Evolutionary conservation across 352 stramenopile species (phyloP).

Genomic region (Phytophthora macrochlamydospora): DNA sequence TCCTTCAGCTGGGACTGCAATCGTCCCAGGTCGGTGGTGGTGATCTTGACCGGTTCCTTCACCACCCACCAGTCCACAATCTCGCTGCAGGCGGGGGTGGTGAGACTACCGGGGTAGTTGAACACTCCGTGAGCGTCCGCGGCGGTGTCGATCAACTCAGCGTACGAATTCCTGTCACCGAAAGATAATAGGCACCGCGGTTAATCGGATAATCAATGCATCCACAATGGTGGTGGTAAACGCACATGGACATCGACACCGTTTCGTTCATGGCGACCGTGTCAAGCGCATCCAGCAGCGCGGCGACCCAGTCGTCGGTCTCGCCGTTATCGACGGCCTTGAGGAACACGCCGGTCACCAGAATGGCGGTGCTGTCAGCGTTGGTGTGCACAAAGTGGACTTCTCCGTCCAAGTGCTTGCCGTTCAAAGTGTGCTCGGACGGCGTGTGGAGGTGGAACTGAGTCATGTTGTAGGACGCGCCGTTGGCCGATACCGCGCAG

Average conservation of each 20-base stretch:
- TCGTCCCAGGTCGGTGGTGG: slow-evolving; percentile 24
- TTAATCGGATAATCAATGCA: neutral
- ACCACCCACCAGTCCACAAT: slow-evolving; percentile 48
- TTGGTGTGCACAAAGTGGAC: slow-evolving; percentile 52
- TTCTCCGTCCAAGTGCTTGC: slow-evolving; percentile 38
- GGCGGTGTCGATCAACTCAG: slow-evolving; percentile 47
- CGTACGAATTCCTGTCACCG: slow-evolving; percentile 31
- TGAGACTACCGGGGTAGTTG: slow-evolving; percentile 47
- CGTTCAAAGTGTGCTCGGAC: slow-evolving; percentile 49
- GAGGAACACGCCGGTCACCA: slow-evolving; percentile 45
- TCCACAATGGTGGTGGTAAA: neutral
- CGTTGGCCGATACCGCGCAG: slow-evolving; percentile 20
- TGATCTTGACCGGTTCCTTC: slow-evolving; percentile 28
- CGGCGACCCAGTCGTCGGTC: slow-evolving; percentile 28
- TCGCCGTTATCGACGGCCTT: slow-evolving; percentile 7
- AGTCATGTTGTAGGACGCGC: slow-evolving; percentile 31
- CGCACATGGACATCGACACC: slow-evolving; percentile 24
- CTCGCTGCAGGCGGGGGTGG: slow-evolving; percentile 36
- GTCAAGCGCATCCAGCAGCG: slow-evolving; percentile 33
- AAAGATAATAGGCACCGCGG: neutral
- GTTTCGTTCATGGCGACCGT: slow-evolving; percentile 18
- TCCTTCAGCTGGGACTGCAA: slow-evolving; percentile 31
- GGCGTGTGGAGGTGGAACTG: slow-evolving; percentile 55
- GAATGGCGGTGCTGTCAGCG: slow-evolving; percentile 17
- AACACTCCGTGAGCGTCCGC: slow-evolving; percentile 30